Evolutionary conservation across 2,329 filamentous ascomycete genomes (phyloP).

Genomic region (Cytospora piceae): DNA sequence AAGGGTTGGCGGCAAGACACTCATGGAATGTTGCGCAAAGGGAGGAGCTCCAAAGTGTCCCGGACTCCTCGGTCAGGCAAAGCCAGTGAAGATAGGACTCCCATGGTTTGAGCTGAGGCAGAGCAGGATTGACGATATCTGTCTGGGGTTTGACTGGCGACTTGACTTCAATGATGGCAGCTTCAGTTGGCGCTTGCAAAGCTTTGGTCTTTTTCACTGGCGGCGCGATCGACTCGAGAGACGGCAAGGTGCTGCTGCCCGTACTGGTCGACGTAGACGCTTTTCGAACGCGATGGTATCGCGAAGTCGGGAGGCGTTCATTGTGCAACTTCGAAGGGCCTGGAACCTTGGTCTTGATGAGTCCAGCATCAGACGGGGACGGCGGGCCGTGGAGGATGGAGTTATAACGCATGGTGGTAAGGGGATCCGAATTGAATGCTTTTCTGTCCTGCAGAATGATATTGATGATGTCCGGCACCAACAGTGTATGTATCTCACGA

Average conservation of each 20-base stretch:
- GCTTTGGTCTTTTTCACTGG: constrained; percentile 3
- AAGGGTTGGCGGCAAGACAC: constrained; percentile 10
- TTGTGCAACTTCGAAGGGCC: constrained; percentile 20
- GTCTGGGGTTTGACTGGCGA: constrained; percentile 1
- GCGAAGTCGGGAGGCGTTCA: constrained; percentile 26
- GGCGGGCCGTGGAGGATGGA: constrained; percentile 24
- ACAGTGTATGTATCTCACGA: constrained; percentile 6
- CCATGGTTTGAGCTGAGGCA: constrained; percentile 25
- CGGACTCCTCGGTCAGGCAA: constrained; percentile 25
- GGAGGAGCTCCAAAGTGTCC: constrained; percentile 26
- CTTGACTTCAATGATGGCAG: constrained; percentile 23
- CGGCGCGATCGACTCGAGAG: neutral
- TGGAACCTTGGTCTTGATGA: constrained; percentile 22
- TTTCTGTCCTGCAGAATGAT: constrained; percentile 20
- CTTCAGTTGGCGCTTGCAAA: constrained; percentile 7
- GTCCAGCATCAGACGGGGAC: constrained; percentile 25
- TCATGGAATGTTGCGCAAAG: constrained; percentile 27
- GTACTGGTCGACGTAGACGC: constrained; percentile 22
- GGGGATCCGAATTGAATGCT: neutral
- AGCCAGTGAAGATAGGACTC: constrained; percentile 30
- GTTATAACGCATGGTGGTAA: constrained; percentile 29
- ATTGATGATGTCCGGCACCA: constrained; percentile 25
- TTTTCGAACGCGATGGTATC: constrained; percentile 25
- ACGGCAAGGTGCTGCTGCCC: constrained; percentile 15
- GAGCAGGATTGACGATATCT: neutral